Evolutionary conservation across 192 early-diverging fungal genomes (phyloP).

Genomic region (Pilobolus umbonatus): DNA sequence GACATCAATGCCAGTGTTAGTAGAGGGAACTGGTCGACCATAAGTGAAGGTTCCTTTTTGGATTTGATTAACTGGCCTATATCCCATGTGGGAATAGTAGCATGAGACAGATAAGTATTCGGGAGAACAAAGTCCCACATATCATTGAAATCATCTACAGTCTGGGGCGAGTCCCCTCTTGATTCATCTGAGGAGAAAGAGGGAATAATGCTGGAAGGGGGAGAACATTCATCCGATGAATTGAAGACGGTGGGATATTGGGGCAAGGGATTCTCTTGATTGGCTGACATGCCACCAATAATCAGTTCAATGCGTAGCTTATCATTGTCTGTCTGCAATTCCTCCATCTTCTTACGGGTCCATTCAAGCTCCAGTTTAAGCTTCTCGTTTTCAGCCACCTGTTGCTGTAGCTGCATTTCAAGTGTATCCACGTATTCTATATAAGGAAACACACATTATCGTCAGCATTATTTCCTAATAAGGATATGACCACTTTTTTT

Average conservation of each 20-base stretch:
- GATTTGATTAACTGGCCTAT: slow-evolving; percentile 1
- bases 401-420: slow-evolving; percentile 18
- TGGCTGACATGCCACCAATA: background rate
- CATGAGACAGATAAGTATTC: slow-evolving; percentile 18
- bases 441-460: slow-evolving; percentile 10
- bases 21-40: slow-evolving; percentile 25
- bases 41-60: background rate
- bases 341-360: slow-evolving; percentile 15
- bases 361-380: slow-evolving; percentile 23
- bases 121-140: slow-evolving; percentile 7
- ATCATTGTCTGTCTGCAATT: slow-evolving; percentile 27
- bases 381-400: slow-evolving; percentile 23
- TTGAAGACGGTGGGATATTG: background rate
- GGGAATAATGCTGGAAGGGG: background rate
- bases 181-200: slow-evolving; percentile 9
- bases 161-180: slow-evolving; percentile 1
- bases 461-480: slow-evolving; percentile 11
- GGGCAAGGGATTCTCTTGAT: background rate
- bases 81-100: slow-evolving; percentile 21
- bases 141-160: slow-evolving; percentile 5
- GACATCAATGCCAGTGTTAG: slow-evolving; percentile 30
- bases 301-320: slow-evolving; percentile 19
- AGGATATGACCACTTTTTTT: background rate
- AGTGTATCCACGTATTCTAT: slow-evolving; percentile 31
- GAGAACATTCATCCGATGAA: background rate